Conservation (phyloP, 192 early-diverging fungal species). For the Chytriomyces sp. region DNA sequence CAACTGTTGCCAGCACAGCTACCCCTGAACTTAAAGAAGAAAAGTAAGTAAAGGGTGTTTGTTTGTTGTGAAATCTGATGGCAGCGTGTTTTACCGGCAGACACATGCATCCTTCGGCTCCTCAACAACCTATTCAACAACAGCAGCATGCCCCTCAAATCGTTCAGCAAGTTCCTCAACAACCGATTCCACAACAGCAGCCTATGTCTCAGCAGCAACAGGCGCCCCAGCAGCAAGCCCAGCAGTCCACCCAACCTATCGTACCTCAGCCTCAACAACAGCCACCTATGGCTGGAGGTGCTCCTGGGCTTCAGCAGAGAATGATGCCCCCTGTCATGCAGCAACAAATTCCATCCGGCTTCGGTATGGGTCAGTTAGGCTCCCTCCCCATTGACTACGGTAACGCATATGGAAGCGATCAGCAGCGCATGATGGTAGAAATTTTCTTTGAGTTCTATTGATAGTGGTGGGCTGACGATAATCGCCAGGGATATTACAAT, state of each 20-base stretch:
- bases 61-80: background rate
- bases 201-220: slow-evolving; percentile 8
- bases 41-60: background rate
- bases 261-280: slow-evolving; percentile 18
- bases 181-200: background rate
- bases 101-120: background rate
- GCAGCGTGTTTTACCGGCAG: background rate
- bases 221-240: slow-evolving; percentile 10
- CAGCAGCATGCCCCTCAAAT: too few species aligned
- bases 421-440: slow-evolving; percentile 29
- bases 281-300: slow-evolving; percentile 3
- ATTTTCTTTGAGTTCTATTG: background rate
- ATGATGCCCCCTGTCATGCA: slow-evolving; percentile 13
- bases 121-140: background rate
- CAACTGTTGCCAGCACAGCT: background rate
- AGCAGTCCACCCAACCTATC: background rate
- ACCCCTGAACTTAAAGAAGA: slow-evolving; percentile 9
- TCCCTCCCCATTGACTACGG: slow-evolving; percentile 44
- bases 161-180: too few species aligned
- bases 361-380: slow-evolving; percentile 45
- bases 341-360: slow-evolving; percentile 26
- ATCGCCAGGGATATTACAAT: slow-evolving; percentile 32
- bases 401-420: slow-evolving; percentile 37
- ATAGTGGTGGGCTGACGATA: background rate
- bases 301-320: slow-evolving; percentile 27